Evolutionary conservation across 2,329 filamentous ascomycete species (phyloP).

Genomic region (Aureobasidium sp.): DNA sequence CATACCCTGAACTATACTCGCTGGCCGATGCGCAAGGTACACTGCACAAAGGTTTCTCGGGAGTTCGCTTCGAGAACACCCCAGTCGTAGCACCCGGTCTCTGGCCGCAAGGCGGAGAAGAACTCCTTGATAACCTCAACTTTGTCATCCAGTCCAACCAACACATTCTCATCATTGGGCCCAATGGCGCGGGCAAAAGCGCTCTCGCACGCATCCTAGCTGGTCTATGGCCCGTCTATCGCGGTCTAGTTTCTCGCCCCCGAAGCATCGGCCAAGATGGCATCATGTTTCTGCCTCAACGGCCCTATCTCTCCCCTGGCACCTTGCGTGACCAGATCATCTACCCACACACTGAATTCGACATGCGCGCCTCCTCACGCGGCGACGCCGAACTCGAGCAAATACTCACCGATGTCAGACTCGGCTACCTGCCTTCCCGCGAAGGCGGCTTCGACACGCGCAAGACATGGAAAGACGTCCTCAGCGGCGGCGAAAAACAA

Average conservation of each 20-base stretch:
- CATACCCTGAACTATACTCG: conserved; percentile 74
- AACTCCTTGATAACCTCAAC: conserved; percentile 80
- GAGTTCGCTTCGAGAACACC: conserved; percentile 85
- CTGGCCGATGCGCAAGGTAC: conserved; percentile 89
- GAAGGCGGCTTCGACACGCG: conserved; percentile 95
- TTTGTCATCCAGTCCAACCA: conserved; percentile 86
- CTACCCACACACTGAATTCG: conserved; percentile 88
- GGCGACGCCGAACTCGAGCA: conserved; percentile 70
- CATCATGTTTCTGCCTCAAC: conserved; percentile 96
- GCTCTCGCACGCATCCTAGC: conserved; percentile 82
- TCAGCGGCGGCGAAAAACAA: conserved; percentile 97
- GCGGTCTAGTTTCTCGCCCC: conserved; percentile 82
- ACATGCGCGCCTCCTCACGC: conserved; percentile 78
- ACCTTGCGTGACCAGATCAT: conserved; percentile 96
- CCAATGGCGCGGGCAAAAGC: conserved; percentile 91
- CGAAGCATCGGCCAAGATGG: conserved; percentile 65
- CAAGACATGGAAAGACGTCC: conserved; percentile 97
- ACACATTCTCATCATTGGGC: conserved; percentile 87
- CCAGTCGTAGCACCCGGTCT: conserved; percentile 84
- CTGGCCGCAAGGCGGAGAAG: conserved; percentile 85
- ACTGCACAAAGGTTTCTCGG: conserved; percentile 89
- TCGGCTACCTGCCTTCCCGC: conserved; percentile 83
- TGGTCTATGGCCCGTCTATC: conserved; percentile 92
- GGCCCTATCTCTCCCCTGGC: conserved; percentile 85
- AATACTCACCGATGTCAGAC: conserved; percentile 72